phyloP scores from a whole-genome alignment of 2,329 filamentous ascomycete genomes.

The Fusarium sp. region DNA sequence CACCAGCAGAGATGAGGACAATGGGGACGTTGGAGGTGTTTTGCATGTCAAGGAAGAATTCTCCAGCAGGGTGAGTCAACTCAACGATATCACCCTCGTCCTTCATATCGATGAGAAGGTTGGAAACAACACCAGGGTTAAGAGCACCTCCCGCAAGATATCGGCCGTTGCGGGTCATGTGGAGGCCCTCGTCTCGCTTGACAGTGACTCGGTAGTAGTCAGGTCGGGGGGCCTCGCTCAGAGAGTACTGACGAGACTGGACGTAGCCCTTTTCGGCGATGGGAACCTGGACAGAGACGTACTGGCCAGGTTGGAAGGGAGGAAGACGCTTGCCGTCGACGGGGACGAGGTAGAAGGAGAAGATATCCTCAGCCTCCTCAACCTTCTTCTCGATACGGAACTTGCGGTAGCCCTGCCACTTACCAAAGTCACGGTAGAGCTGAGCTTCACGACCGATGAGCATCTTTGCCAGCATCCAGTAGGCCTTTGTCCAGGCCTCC shows the following conservation, averaged over 20 bases:
- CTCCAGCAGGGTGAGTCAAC: slow-evolving; percentile 76
- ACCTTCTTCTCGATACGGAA: slow-evolving; percentile 77
- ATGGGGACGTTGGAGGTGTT: slow-evolving; percentile 59
- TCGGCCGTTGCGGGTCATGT: slow-evolving; percentile 51
- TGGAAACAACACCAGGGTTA: slow-evolving; percentile 77
- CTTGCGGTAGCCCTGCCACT: slow-evolving; percentile 77
- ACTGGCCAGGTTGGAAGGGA: slow-evolving; percentile 78
- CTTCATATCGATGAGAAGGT: slow-evolving; percentile 75
- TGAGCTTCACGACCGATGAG: slow-evolving; percentile 77
- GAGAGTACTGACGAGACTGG: slow-evolving; percentile 81
- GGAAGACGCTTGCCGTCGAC: slow-evolving; percentile 74
- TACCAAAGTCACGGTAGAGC: slow-evolving; percentile 73
- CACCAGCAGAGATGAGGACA: slow-evolving; percentile 74
- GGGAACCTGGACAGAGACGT: slow-evolving; percentile 74
- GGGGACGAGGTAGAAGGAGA: slow-evolving; percentile 78
- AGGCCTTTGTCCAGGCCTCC: slow-evolving; percentile 79
- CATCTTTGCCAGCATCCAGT: slow-evolving; percentile 80
- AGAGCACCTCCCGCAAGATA: slow-evolving; percentile 53
- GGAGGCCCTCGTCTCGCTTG: slow-evolving; percentile 74
- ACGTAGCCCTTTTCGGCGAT: slow-evolving; percentile 70
- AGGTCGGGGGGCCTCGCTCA: slow-evolving; percentile 74
- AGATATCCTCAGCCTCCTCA: slow-evolving; percentile 77
- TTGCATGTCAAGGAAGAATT: slow-evolving; percentile 69
- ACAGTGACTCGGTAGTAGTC: slow-evolving; percentile 80
- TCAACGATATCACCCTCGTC: slow-evolving; percentile 74